These are phyloP conservation scores for Termitomyces sp. DNA, from an alignment of 1,284 basidiomycete genomes.

Conservation along the genomic window DNA sequence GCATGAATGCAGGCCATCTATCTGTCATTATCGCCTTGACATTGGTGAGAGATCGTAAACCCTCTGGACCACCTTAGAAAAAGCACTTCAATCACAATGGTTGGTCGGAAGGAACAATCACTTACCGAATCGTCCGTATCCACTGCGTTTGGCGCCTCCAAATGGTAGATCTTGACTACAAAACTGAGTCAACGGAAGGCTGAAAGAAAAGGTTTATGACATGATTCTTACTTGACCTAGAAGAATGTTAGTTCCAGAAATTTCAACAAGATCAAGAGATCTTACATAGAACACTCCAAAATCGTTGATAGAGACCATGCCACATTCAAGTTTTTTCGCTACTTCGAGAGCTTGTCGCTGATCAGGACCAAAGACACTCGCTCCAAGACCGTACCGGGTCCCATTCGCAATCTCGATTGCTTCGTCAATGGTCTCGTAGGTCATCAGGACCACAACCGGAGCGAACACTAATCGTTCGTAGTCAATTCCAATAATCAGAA, in stretches of 20 bases:
- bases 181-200: neutral
- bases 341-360: conserved; percentile 73
- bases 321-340: conserved; percentile 78
- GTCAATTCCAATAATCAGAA: conserved; percentile 7
- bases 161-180: conserved; percentile 90
- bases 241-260: neutral
- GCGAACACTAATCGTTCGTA: conserved; percentile 64
- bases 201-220: neutral
- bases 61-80: conserved; percentile 79
- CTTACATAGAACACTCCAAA: conserved; percentile 89
- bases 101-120: conserved; percentile 1
- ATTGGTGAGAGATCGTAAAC: conserved; percentile 81
- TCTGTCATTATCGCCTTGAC: conserved; percentile 86
- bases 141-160: conserved; percentile 85
- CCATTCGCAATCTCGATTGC: conserved; percentile 84
- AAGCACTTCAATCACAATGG: neutral
- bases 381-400: conserved; percentile 88
- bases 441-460: conserved; percentile 81
- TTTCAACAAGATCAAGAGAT: conserved; percentile 11
- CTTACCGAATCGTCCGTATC: conserved; percentile 85
- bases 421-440: conserved; percentile 76
- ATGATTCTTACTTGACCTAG: conserved; percentile 55
- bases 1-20: conserved; percentile 74
- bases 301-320: conserved; percentile 97
- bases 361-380: conserved; percentile 89